A percentile compares a stretch with the other conserved stretches of the same genome.
These are phyloP conservation scores for Mycena leptocephala DNA, from an alignment of 768 basidiomycete species.

Conservation along the genomic window DNA sequence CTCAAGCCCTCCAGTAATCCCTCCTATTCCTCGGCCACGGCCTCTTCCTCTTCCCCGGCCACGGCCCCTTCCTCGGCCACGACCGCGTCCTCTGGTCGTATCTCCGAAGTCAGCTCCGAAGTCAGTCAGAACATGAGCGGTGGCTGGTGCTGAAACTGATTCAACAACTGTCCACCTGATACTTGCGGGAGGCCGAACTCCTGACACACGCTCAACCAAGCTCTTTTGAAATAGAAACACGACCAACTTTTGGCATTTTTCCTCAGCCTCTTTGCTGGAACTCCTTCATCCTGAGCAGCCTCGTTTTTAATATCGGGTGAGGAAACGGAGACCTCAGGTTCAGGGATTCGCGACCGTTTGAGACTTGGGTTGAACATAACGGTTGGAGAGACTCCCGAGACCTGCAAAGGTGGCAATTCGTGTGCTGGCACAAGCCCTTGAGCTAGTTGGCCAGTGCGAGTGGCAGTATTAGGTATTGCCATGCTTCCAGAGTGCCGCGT, in stretches of 20 bases:
- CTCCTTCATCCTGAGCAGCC: neutral
- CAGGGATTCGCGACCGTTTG: constrained; percentile 11
- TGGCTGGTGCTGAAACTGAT: neutral
- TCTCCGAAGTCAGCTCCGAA: neutral
- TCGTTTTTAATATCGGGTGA: neutral
- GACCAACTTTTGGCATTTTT: constrained; percentile 19
- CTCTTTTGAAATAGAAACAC: neutral
- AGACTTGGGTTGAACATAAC: neutral
- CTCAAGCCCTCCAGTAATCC: neutral
- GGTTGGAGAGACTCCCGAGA: neutral
- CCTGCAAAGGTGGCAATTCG: neutral
- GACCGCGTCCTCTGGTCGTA: neutral
- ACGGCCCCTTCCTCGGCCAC: constrained; percentile 9
- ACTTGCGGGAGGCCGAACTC: neutral
- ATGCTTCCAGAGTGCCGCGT: neutral
- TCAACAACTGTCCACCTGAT: constrained; percentile 14
- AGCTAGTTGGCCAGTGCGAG: neutral
- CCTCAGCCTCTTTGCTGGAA: constrained; percentile 3
- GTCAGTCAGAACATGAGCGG: neutral
- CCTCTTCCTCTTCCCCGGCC: constrained; percentile 27
- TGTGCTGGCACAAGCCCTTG: constrained; percentile 19
- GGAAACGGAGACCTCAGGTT: neutral
- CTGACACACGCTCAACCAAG: neutral
- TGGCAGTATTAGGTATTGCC: constrained; percentile 3
- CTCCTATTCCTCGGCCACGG: constrained; percentile 17